A percentile compares a stretch with the other conserved stretches of the same genome.
These are phyloP conservation scores for Calocybe gangraenosa DNA, from an alignment of 768 basidiomycete species.

Conservation along the genomic window DNA sequence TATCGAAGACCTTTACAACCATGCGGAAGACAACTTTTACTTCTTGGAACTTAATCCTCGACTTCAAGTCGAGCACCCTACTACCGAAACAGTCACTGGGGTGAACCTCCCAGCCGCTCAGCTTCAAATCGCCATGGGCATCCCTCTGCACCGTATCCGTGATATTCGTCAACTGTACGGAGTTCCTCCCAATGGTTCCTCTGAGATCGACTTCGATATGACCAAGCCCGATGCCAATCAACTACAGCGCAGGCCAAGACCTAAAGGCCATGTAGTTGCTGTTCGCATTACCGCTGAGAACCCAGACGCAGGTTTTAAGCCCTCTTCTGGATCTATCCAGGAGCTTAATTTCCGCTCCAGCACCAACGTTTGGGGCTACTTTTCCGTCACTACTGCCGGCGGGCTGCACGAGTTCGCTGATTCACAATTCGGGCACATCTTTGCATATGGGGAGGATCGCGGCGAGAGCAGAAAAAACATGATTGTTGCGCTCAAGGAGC, in stretches of 20 bases:
- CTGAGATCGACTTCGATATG: conserved; percentile 97
- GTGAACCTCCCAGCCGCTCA: conserved; percentile 98
- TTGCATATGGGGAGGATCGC: conserved; percentile 97
- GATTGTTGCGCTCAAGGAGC: conserved; percentile 97
- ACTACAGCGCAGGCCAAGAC: conserved; percentile 90
- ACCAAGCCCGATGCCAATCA: conserved; percentile 80
- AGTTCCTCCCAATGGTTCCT: conserved; percentile 81
- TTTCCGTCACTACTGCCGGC: conserved; percentile 93
- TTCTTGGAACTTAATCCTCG: conserved; percentile 99
- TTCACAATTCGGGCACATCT: conserved; percentile 99
- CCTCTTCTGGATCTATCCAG: conserved; percentile 93
- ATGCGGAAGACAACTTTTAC: conserved; percentile 89
- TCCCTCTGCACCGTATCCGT: conserved; percentile 91
- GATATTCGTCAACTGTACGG: conserved; percentile 97
- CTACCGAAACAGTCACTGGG: conserved; percentile 99
- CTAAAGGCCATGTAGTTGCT: conserved; percentile 98
- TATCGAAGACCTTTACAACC: conserved; percentile 86
- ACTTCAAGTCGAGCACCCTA: conserved; percentile 99
- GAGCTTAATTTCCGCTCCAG: conserved; percentile 99
- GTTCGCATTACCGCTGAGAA: conserved; percentile 99
- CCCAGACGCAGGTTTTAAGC: conserved; percentile 99
- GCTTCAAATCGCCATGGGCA: conserved; percentile 96
- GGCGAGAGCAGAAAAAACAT: conserved; percentile 96
- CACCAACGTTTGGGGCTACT: conserved; percentile 99
- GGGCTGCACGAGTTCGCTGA: conserved; percentile 99